These are phyloP conservation scores for Vaccinium vitisidaea DNA, from an alignment of 148 eudicot species.

Conservation along the genomic window DNA sequence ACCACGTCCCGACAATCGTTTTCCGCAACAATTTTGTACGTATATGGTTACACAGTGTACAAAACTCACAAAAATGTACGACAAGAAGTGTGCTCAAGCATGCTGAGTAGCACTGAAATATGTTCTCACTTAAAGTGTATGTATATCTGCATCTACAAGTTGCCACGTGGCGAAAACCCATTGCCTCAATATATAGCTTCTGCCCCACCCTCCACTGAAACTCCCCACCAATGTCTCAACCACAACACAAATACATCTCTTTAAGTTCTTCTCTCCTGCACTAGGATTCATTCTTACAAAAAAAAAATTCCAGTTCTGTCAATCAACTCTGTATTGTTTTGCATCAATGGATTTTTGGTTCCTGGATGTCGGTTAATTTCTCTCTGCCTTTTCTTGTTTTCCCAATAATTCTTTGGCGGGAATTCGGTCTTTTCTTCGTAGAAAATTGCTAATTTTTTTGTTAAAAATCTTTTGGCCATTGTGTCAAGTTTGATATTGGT, in stretches of 20 bases:
- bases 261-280: neutral
- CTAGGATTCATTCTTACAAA: no score
- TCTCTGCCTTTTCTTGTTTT: neutral
- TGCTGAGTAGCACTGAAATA: neutral
- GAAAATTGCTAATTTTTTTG: neutral
- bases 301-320: neutral
- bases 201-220: neutral
- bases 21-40: neutral
- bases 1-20: neutral
- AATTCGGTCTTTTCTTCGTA: constrained; percentile 7
- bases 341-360: constrained; percentile 16
- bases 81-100: neutral
- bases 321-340: neutral
- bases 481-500: neutral
- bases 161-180: constrained; percentile 17
- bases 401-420: neutral
- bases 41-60: rapidly evolving
- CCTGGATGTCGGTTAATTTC: constrained; percentile 16
- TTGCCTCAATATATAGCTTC: neutral
- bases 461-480: no score
- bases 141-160: neutral
- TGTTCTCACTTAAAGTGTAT: neutral
- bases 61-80: neutral
- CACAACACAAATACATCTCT: neutral
- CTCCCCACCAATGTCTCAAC: neutral